These are phyloP conservation scores for Gloeopeniophorella convolvens DNA, from an alignment of 768 basidiomycete species.

Conservation along the genomic window DNA sequence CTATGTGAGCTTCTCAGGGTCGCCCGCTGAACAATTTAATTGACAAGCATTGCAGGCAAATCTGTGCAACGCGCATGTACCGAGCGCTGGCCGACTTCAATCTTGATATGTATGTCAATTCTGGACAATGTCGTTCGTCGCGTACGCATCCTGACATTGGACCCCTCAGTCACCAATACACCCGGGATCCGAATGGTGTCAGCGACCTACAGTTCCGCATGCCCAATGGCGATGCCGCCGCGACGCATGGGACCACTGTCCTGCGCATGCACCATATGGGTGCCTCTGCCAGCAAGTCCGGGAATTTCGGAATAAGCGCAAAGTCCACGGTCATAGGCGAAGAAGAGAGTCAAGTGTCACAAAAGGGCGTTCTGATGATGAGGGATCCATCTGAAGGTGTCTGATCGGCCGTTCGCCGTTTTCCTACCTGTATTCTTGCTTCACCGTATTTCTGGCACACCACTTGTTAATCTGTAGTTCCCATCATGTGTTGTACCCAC, in stretches of 20 bases:
- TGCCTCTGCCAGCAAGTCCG: not conserved
- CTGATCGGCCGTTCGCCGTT: too few species aligned
- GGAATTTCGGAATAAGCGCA: not conserved
- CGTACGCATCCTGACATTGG: not conserved
- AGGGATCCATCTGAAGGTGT: too few species aligned
- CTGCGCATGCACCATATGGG: not conserved
- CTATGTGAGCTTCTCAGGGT: too few species aligned
- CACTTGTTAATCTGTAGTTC: too few species aligned
- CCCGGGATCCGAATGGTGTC: not conserved
- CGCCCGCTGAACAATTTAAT: too few species aligned
- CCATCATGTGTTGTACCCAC: too few species aligned
- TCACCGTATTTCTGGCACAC: too few species aligned
- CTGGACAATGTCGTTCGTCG: not conserved
- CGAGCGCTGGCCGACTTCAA: not conserved
- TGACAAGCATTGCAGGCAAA: slow-evolving; percentile 1
- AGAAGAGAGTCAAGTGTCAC: not conserved
- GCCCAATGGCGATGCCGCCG: not conserved
- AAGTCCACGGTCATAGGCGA: not conserved
- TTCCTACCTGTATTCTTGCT: too few species aligned
- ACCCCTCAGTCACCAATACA: not conserved
- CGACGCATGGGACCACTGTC: not conserved
- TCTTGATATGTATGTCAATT: not conserved
- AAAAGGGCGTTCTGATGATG: too few species aligned
- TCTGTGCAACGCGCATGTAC: slow-evolving; percentile 12
- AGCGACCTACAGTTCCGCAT: not conserved